phyloP scores from a whole-genome alignment of 495 filamentous ascomycete genomes.

The Penicillium paradoxum region DNA sequence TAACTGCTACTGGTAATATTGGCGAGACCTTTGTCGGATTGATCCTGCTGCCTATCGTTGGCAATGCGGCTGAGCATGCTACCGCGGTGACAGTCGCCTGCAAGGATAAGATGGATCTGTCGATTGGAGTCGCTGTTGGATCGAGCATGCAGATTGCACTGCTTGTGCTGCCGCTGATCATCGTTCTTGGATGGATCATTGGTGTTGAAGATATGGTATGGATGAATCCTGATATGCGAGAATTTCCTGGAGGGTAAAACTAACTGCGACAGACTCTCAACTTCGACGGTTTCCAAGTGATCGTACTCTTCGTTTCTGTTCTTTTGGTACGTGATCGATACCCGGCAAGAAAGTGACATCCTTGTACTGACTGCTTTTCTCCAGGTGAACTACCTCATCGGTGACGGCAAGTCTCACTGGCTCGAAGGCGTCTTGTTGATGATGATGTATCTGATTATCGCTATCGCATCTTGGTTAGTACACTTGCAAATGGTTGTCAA shows the following conservation, averaged over 20 bases:
- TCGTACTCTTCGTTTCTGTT: slow-evolving; percentile 71
- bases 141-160: slow-evolving; percentile 85
- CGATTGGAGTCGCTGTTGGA: slow-evolving; percentile 79
- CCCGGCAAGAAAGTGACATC: background rate
- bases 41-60: slow-evolving; percentile 84
- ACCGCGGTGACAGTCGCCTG: slow-evolving; percentile 80
- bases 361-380: background rate
- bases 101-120: slow-evolving; percentile 89
- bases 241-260: background rate
- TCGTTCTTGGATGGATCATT: slow-evolving; percentile 79
- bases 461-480: slow-evolving; percentile 50
- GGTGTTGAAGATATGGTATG: slow-evolving; percentile 42
- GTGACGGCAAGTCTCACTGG: slow-evolving; percentile 55
- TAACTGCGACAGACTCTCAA: slow-evolving; percentile 56
- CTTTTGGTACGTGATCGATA: slow-evolving; percentile 45
- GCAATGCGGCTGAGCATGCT: slow-evolving; percentile 83
- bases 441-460: slow-evolving; percentile 71
- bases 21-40: slow-evolving; percentile 76
- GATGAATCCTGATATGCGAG: background rate
- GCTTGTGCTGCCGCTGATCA: slow-evolving; percentile 69
- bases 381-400: slow-evolving; percentile 75
- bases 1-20: slow-evolving; percentile 54
- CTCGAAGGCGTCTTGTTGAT: slow-evolving; percentile 72
- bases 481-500: background rate
- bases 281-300: slow-evolving; percentile 80